These are phyloP conservation scores for Coemansia sp. DNA, from an alignment of 192 early-diverging fungal species.

Conservation along the genomic window DNA sequence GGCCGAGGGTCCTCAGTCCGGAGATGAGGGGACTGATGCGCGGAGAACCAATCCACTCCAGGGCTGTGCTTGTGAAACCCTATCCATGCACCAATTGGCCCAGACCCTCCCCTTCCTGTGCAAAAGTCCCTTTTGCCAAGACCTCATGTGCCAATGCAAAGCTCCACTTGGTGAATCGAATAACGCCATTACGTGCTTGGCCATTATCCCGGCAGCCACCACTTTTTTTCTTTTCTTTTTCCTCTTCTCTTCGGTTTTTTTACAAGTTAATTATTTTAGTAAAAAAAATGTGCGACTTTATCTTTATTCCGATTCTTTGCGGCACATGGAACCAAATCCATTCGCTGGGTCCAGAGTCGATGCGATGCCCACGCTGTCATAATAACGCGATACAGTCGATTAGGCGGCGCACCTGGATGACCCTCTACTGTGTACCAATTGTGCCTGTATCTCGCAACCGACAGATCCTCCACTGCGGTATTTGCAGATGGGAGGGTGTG, in stretches of 20 bases:
- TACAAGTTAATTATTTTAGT: background rate
- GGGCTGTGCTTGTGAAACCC: background rate
- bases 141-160: background rate
- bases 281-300: constrained; percentile 44
- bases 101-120: background rate
- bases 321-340: constrained; percentile 40
- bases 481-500: constrained; percentile 45
- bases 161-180: background rate
- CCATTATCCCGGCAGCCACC: background rate
- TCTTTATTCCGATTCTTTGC: constrained; percentile 34
- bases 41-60: background rate
- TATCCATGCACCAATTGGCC: background rate
- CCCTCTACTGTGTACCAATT: constrained; percentile 40
- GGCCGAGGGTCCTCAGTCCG: background rate
- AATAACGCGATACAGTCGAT: constrained; percentile 43
- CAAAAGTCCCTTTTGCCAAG: background rate
- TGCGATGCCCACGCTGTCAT: constrained; percentile 43
- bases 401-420: constrained; percentile 43
- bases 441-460: constrained; percentile 38
- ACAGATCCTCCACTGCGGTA: constrained; percentile 36
- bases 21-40: background rate
- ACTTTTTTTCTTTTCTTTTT: background rate
- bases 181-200: background rate
- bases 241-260: background rate
- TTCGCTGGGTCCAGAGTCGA: constrained; percentile 31